A percentile compares a stretch with the other conserved stretches of the same genome.
phyloP scores from a whole-genome alignment of 176 grass and related monocot species.

The Triticum dicoccoides region DNA sequence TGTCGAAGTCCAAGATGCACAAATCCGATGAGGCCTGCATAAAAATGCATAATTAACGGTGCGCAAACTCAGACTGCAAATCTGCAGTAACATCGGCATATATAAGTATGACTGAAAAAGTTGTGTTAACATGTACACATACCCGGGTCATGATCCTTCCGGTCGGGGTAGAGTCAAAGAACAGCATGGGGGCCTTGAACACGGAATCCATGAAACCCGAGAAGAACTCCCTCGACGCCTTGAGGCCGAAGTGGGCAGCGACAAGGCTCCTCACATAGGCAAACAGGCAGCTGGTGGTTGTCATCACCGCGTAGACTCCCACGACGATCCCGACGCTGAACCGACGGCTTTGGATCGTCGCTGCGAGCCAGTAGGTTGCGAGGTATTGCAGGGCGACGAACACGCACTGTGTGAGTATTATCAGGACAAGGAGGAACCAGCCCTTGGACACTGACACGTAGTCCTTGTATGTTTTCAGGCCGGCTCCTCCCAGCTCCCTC shows the following conservation, averaged over 20 bases:
- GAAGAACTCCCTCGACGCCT: constrained; percentile 84
- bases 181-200: constrained; percentile 83
- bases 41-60: not conserved
- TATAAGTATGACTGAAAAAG: not conserved
- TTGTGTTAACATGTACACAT: not conserved
- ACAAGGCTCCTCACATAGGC: constrained; percentile 69
- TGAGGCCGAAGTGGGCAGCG: constrained; percentile 71
- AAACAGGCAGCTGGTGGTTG: constrained; percentile 69
- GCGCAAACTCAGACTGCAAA: not conserved
- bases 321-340: constrained; percentile 38
- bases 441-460: constrained; percentile 59
- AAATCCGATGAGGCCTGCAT: constrained; percentile 86
- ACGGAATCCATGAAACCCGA: constrained; percentile 79
- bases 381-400: constrained; percentile 65
- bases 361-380: constrained; percentile 74
- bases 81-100: not conserved
- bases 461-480: constrained; percentile 58
- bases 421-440: constrained; percentile 39
- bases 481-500: constrained; percentile 60
- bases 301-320: constrained; percentile 60
- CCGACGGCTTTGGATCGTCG: constrained; percentile 43
- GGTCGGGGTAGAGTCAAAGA: constrained; percentile 84
- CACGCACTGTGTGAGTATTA: constrained; percentile 45
- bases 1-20: constrained; percentile 78
- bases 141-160: constrained; percentile 78